Evolutionary conservation across 345 rosid genomes (phyloP), one percentile per base, ranked within the genome.

Genomic region (Geranium rotundifolium): DNA sequence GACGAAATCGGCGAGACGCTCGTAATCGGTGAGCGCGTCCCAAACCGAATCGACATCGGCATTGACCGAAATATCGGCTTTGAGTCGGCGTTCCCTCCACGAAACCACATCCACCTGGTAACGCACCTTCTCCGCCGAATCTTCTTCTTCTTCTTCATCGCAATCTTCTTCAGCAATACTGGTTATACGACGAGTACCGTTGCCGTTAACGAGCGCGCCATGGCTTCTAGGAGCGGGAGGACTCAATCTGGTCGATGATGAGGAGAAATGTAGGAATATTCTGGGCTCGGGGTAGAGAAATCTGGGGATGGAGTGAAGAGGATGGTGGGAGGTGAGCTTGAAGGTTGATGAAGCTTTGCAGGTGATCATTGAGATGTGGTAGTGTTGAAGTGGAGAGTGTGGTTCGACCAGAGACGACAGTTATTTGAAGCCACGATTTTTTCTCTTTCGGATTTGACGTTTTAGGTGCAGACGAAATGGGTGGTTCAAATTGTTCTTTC

Each of bases 1-100:
- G 58, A 92, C 78, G 59, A 81, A 89, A 78, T 89, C 96, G 37
- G 98, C 96, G 66, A 92, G 91, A 17, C 88, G 93, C 55, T 92
- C 98, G 30, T 92, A 92, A 75, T 92, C 98, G 6, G 97, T 92
- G 59, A 92, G 91, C 64, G 84, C 85, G 65, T 76, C 75, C 98
- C 98, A 92, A 0, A 92, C 88, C 0, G 95, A 84, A 60, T 80
- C 77, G 41, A 85, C 65, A 60, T 85, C 90, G 0, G 95, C 84
- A 60, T 73, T 69, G 17, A 92, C 95, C 50, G 63, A 68, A 10
- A 87, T 83, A 10, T 83, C 83, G 4, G 83, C 93, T 58, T 77
- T 84, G 60, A 92, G 79, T 70, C 89, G 82, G 60, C 98, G 73
- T 66, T 89, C 98, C 63, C 98, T 78, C 97, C 98, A 92, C 5